These are phyloP conservation scores for Elymus sibiricus DNA, from an alignment of 176 grass and related monocot genomes.

Conservation along the genomic window DNA sequence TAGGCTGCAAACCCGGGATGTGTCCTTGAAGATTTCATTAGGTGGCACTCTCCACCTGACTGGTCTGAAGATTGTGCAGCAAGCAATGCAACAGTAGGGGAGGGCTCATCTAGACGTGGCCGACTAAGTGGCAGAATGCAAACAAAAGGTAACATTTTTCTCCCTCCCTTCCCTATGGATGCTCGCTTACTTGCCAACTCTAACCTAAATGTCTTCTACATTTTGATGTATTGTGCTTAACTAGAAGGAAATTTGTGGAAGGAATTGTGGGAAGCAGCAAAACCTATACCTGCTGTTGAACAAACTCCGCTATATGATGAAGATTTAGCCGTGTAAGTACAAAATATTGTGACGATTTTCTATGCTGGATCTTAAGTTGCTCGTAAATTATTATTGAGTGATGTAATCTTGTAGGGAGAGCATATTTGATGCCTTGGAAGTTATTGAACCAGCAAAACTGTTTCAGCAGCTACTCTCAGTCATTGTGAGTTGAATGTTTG, in stretches of 20 bases:
- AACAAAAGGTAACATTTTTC: slow-evolving; percentile 65
- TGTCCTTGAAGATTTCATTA: slow-evolving; percentile 91
- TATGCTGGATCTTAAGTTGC: not conserved
- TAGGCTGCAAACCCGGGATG: slow-evolving; percentile 98
- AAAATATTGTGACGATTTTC: slow-evolving; percentile 10
- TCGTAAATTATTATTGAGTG: not conserved
- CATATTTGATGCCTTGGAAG: slow-evolving; percentile 76
- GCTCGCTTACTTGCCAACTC: not conserved
- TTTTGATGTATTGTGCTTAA: slow-evolving; percentile 27
- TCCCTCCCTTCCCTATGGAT: not conserved
- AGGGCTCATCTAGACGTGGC: slow-evolving; percentile 83
- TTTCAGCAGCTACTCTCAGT: slow-evolving; percentile 80
- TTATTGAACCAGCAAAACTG: slow-evolving; percentile 69
- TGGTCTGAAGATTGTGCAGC: slow-evolving; percentile 69
- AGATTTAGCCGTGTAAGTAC: slow-evolving; percentile 94
- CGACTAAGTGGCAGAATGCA: slow-evolving; percentile 88
- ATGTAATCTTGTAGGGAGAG: slow-evolving; percentile 65
- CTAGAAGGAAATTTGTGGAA: slow-evolving; percentile 91
- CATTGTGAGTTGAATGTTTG: slow-evolving; percentile 47
- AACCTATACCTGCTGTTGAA: slow-evolving; percentile 78
- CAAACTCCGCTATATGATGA: slow-evolving; percentile 98
- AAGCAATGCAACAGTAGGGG: slow-evolving; percentile 40
- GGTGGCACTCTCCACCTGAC: slow-evolving; percentile 98
- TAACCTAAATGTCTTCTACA: slow-evolving; percentile 9
- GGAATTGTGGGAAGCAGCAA: slow-evolving; percentile 90